A percentile compares a stretch with the other conserved stretches of the same genome.
Evolutionary conservation across 2,329 filamentous ascomycete genomes (phyloP).

Genomic region (Colletotrichum sp.): DNA sequence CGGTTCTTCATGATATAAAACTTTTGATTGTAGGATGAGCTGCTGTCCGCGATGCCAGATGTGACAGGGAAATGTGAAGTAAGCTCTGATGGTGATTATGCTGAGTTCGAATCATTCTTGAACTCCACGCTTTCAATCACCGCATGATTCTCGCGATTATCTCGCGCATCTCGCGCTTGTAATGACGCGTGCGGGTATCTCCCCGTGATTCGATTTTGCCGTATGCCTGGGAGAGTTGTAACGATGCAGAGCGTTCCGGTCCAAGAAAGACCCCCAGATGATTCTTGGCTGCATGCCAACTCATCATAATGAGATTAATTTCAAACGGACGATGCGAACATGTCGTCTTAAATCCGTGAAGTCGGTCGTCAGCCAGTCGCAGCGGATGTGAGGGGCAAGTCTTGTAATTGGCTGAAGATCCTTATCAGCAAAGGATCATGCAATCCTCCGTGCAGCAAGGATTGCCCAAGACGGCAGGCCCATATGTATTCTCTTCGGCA

Average conservation of each 20-base stretch:
- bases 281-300: neutral
- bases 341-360: neutral
- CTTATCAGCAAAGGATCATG: neutral
- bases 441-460: neutral
- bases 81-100: neutral
- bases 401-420: neutral
- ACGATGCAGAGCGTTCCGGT: neutral
- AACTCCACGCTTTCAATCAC: neutral
- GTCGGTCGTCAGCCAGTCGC: neutral
- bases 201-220: neutral
- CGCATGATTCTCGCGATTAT: neutral
- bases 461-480: neutral
- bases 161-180: neutral
- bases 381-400: neutral
- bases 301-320: neutral
- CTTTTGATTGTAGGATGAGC: neutral
- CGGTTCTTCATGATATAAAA: neutral
- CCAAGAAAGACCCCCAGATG: neutral
- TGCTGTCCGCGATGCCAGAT: no score
- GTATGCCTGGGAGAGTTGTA: neutral
- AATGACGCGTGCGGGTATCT: neutral
- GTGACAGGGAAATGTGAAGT: neutral
- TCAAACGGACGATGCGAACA: fast-evolving
- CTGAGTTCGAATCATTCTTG: neutral
- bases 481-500: neutral